Conservation (phyloP, 225 moss, liverwort and hornwort species). For the Ulota crispa region DNA sequence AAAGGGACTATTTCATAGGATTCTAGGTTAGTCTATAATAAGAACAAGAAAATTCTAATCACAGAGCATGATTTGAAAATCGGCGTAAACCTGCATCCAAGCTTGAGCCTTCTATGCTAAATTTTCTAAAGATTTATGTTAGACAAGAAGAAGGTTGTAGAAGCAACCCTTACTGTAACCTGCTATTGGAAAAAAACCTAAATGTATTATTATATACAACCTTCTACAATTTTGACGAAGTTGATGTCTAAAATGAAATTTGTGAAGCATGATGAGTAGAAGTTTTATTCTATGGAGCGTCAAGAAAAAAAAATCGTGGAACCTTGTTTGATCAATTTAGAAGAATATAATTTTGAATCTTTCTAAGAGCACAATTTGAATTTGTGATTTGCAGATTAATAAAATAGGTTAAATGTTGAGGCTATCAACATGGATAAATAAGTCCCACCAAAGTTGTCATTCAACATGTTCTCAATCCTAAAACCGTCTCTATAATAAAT, state of each 20-base stretch:
- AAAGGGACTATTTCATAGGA: background rate
- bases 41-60: background rate
- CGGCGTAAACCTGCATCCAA: background rate
- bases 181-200: background rate
- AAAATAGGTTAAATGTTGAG: background rate
- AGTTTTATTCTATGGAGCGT: background rate
- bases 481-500: background rate
- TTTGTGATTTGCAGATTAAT: background rate
- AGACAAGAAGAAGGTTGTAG: background rate
- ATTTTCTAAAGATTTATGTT: background rate
- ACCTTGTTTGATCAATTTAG: background rate
- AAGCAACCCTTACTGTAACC: background rate
- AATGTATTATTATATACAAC: background rate
- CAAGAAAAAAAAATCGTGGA: background rate
- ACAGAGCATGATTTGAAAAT: background rate
- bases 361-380: background rate
- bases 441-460: background rate
- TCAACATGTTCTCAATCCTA: background rate
- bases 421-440: background rate
- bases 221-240: background rate
- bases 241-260: background rate
- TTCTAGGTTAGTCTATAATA: background rate
- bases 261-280: background rate
- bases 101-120: background rate
- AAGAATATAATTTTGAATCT: background rate